phyloP scores from a whole-genome alignment of 1,139 yeast species.

The Zygosaccharomyces pseudobailii region DNA sequence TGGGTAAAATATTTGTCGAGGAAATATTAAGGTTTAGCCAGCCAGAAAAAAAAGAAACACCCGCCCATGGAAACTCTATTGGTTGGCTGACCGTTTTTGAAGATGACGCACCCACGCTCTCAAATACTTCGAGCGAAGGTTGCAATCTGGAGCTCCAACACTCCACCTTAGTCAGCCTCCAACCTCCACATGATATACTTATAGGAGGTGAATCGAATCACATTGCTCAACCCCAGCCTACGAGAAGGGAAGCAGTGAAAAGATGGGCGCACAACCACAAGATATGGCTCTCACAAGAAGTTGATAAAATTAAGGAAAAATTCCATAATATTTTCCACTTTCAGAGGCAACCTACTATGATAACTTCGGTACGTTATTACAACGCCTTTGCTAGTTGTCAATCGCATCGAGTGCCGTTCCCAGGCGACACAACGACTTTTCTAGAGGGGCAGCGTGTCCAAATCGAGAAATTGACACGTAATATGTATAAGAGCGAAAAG shows the following conservation, averaged over 20 bases:
- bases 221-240: not conserved
- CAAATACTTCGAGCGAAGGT: not conserved
- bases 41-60: not conserved
- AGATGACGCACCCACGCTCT: slow-evolving; percentile 2
- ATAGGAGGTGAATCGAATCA: not conserved
- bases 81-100: slow-evolving; percentile 13
- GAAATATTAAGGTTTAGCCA: slow-evolving; percentile 9
- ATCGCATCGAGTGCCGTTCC: slow-evolving; percentile 2
- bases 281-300: slow-evolving; percentile 3
- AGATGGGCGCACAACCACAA: slow-evolving; percentile 8
- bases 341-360: slow-evolving; percentile 6
- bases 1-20: slow-evolving; percentile 9
- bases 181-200: not conserved
- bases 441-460: slow-evolving; percentile 8
- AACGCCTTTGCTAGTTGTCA: slow-evolving; percentile 4
- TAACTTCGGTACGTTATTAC: slow-evolving; percentile 15
- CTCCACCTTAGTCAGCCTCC: slow-evolving; percentile 1
- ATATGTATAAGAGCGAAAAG: slow-evolving; percentile 13
- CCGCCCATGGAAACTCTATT: not conserved
- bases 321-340: slow-evolving; percentile 6
- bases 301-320: slow-evolving; percentile 4
- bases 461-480: slow-evolving; percentile 9
- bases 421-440: slow-evolving; percentile 9
- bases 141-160: not conserved
- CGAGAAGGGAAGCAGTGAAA: slow-evolving; percentile 5